A percentile compares a stretch with the other conserved stretches of the same genome.
phyloP scores from a whole-genome alignment of 139 green algal genomes.

The Pleodorina starrii region DNA sequence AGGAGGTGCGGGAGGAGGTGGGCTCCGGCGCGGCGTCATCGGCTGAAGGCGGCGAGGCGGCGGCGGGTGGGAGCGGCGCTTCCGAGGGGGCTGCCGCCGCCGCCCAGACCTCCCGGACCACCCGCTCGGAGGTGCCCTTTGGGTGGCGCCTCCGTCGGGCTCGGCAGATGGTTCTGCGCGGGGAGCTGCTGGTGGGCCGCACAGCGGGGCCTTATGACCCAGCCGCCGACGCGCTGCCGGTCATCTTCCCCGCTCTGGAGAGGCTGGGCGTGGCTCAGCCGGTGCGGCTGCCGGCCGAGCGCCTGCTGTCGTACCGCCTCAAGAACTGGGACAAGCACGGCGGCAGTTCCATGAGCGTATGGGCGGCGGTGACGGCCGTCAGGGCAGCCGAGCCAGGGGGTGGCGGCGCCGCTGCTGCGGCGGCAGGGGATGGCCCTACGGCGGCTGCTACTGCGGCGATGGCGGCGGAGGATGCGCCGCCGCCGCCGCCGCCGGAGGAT shows the following conservation, averaged over 20 bases:
- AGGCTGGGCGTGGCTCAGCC: constrained; percentile 13
- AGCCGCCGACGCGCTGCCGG: neutral
- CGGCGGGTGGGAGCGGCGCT: no score
- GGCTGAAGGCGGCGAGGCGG: neutral
- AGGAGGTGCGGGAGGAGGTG: no score
- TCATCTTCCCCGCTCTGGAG: neutral
- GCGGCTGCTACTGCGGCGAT: neutral
- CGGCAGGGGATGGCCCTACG: neutral
- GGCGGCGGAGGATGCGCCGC: no score
- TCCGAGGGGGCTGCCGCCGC: no score
- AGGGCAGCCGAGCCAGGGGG: neutral
- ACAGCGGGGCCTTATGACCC: neutral
- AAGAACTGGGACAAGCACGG: neutral
- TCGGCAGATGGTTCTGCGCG: neutral
- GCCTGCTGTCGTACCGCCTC: neutral
- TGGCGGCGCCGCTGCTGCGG: neutral
- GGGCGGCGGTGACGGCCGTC: neutral
- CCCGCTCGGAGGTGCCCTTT: neutral
- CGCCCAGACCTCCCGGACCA: neutral
- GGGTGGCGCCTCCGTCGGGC: neutral
- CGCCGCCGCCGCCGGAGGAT: no score
- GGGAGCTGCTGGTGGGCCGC: neutral
- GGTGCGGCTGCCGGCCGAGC: neutral
- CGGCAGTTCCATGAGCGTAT: neutral
- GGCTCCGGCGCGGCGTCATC: neutral